A percentile compares a stretch with the other conserved stretches of the same genome.
These are phyloP conservation scores for Oryza meyeriana DNA, from an alignment of 176 grass and related monocot genomes.

Conservation along the genomic window DNA sequence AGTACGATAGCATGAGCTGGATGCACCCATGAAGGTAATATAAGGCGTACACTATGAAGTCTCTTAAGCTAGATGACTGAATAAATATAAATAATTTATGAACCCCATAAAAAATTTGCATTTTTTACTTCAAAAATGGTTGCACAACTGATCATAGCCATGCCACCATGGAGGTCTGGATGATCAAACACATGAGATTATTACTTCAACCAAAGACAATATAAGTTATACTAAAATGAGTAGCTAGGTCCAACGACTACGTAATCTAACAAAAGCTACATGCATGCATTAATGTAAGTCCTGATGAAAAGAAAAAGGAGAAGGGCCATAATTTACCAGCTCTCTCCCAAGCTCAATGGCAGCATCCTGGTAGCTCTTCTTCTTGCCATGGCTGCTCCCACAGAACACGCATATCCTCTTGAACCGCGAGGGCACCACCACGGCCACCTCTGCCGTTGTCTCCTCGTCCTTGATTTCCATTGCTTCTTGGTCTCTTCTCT, in stretches of 20 bases:
- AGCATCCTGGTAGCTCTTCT: conserved; percentile 50
- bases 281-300: neutral
- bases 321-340: conserved; percentile 20
- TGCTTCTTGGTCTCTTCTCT: conserved; percentile 9
- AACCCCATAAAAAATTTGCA: neutral
- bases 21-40: conserved; percentile 2
- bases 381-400: conserved; percentile 53
- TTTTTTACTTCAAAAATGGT: no score
- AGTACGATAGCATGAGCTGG: neutral
- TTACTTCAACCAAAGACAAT: neutral
- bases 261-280: conserved; percentile 10
- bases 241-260: neutral
- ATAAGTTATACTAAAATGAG: neutral
- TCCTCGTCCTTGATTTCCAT: conserved; percentile 37
- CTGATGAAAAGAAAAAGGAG: neutral
- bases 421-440: conserved; percentile 26
- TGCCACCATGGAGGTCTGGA: neutral
- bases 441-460: neutral
- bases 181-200: conserved; percentile 8
- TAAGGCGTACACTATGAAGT: neutral
- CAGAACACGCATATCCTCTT: conserved; percentile 52
- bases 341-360: conserved; percentile 47
- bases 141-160: no score
- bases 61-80: neutral
- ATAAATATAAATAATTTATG: neutral